Base-by-base conservation (phyloP, 306 rosid species). In the Psophocarpus tetragonolobus region DNA sequence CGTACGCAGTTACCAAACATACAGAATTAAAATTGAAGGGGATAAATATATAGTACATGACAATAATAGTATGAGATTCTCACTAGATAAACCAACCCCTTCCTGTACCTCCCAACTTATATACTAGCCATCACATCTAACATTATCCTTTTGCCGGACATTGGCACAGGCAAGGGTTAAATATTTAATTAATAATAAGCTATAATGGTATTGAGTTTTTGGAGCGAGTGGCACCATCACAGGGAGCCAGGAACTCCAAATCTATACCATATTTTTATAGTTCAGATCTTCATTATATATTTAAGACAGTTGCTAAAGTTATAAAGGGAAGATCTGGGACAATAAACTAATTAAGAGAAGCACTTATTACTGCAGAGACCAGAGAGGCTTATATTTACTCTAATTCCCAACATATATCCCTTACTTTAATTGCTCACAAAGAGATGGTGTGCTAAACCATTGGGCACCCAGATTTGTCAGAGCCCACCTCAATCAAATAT, bases 381-480 rank as follows among this genome's bases (percentile, higher is more conserved):
- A n/a, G n/a, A n/a, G n/a, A n/a, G 48, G 11, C 7, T 51, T 13
- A 65, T 64, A 14, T n/a, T 66, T 62, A 75, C 61, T 72, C 68
- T 80, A 51, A 73, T 51, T 73, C 69, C 71, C 57, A 77, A 81
- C 36, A 79, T n/a, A n/a, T n/a, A n/a, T 74, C 33, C n/a, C 53
- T 81, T 21, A 17, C 53, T 79, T 18, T 50, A 62, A 75, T 61
- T 85, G 75, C 68, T 72, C 57, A 60, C 61, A 76, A 80, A 68
- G 54, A 81, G 85, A 71, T 69, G 63, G 35, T 76, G 76, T 68
- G 35, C 61, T 62, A 85, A 66, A 77, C 83, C 76, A 87, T 89
- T 89, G 91, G 92, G 80, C 88, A 84, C 80, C 88, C 42, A 47
- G 93, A 91, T 87, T 86, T 84, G 87, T 81, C 83, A 85, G 88